Percentiles rank a stretch among this genome's conserved stretches.
These are phyloP conservation scores for Xylariaceae sp. DNA, from an alignment of 2,329 filamentous ascomycete species.

Conservation along the genomic window DNA sequence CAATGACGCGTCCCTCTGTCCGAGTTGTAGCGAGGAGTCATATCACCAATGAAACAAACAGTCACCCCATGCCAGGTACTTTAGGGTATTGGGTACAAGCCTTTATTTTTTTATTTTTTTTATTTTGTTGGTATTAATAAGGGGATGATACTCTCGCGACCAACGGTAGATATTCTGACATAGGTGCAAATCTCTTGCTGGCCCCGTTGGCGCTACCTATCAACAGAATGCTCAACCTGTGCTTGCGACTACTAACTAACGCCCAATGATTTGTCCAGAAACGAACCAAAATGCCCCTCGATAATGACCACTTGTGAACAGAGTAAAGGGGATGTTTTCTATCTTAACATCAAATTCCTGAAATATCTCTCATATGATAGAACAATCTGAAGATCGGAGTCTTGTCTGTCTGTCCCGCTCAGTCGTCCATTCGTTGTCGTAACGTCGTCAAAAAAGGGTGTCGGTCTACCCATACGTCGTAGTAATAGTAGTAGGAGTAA, in stretches of 20 bases:
- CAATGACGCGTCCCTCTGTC: no score
- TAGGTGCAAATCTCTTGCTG: constrained; percentile 1
- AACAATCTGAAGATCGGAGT: constrained; percentile 22
- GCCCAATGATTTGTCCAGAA: constrained; percentile 5
- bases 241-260: constrained; percentile 8
- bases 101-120: neutral
- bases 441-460: constrained; percentile 24
- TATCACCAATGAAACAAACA: neutral
- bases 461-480: neutral
- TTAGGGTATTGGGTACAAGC: neutral
- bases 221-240: neutral
- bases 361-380: constrained; percentile 11
- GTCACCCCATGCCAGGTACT: neutral
- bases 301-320: constrained; percentile 14
- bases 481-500: neutral
- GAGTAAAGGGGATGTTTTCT: constrained; percentile 13
- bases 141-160: neutral
- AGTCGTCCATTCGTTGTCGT: constrained; percentile 26
- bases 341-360: constrained; percentile 16
- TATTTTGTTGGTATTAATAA: neutral
- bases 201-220: neutral
- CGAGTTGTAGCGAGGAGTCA: no score
- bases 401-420: neutral
- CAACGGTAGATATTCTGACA: constrained; percentile 10
- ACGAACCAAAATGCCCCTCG: constrained; percentile 7